These are phyloP conservation scores for Polyporus tsugae DNA, from an alignment of 1,284 basidiomycete genomes.

Conservation along the genomic window DNA sequence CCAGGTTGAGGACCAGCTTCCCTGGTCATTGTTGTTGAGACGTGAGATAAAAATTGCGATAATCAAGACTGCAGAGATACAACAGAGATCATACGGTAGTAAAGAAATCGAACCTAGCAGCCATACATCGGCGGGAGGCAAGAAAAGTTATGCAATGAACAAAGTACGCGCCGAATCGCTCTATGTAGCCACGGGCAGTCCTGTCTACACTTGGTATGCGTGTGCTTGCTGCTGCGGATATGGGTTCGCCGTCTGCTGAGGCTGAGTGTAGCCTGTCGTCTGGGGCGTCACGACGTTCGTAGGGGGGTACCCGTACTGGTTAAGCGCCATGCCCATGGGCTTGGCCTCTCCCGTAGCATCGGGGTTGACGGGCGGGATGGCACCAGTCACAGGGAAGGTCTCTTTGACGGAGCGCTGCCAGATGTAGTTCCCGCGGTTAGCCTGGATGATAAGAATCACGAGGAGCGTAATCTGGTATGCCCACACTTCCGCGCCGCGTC, in stretches of 20 bases:
- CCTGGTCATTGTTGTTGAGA: not conserved
- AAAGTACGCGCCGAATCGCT: not conserved
- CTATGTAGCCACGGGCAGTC: not conserved
- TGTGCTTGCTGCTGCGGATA: conserved; percentile 11
- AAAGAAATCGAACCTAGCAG: not conserved
- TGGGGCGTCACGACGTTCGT: conserved; percentile 12
- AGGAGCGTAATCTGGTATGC: conserved; percentile 27
- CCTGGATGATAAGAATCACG: conserved; percentile 29
- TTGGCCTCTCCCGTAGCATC: conserved; percentile 22
- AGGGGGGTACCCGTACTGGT: conserved; percentile 28
- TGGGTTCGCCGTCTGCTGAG: conserved; percentile 5
- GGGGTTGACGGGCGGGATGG: conserved; percentile 13
- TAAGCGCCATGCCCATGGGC: conserved; percentile 14
- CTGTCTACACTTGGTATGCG: conserved; percentile 12
- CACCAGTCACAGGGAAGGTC: conserved; percentile 15
- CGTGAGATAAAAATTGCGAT: not conserved
- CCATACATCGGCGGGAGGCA: not conserved
- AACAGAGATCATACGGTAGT: not conserved
- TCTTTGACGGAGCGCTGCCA: conserved; percentile 30
- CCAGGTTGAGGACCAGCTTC: not conserved
- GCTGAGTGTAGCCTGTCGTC: conserved; percentile 14
- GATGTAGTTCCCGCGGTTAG: conserved; percentile 30
- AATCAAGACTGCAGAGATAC: not conserved
- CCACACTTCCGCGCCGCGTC: conserved; percentile 20
- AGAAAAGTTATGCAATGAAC: not conserved